Percentiles rank a stretch among this genome's conserved stretches.
Evolutionary conservation across 1,284 basidiomycete species (phyloP).

Genomic region (Xanthoconium separans): DNA sequence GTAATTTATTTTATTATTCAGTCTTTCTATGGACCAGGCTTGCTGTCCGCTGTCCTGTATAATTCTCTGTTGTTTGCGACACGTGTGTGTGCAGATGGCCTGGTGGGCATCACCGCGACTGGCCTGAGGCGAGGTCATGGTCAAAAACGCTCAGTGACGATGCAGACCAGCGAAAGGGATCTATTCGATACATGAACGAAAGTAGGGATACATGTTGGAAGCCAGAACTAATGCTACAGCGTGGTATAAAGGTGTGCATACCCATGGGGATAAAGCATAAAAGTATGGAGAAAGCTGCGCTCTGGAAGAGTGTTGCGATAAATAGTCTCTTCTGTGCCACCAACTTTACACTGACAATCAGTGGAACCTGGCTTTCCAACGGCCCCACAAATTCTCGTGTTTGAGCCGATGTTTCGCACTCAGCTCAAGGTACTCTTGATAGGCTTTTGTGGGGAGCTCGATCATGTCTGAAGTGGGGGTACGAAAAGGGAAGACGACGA

Average conservation of each 20-base stretch:
- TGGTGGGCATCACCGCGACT: not conserved
- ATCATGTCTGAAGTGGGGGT: conserved; percentile 51
- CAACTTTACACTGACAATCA: conserved; percentile 1
- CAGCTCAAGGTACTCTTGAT: conserved; percentile 52
- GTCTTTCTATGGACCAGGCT: conserved; percentile 10
- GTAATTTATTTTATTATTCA: conserved; percentile 25
- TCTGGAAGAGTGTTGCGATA: not conserved
- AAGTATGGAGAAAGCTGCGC: conserved; percentile 1
- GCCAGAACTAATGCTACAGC: conserved; percentile 28
- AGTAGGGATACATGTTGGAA: conserved; percentile 22
- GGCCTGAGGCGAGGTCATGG: not conserved
- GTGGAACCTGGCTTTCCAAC: conserved; percentile 39
- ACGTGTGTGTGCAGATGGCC: not conserved
- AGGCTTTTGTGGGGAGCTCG: conserved; percentile 56
- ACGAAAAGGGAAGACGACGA: conserved; percentile 51
- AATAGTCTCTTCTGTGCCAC: too few species aligned
- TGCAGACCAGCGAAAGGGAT: not conserved
- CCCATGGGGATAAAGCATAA: conserved; percentile 5
- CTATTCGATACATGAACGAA: conserved; percentile 23
- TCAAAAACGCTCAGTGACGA: too few species aligned
- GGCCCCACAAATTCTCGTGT: conserved; percentile 53
- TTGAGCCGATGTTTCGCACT: conserved; percentile 47
- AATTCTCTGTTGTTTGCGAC: conserved; percentile 5
- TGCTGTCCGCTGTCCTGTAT: conserved; percentile 5
- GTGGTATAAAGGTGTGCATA: conserved; percentile 12